Base-by-base conservation (phyloP, 495 filamentous ascomycete species). In the Neurospora sp. region DNA sequence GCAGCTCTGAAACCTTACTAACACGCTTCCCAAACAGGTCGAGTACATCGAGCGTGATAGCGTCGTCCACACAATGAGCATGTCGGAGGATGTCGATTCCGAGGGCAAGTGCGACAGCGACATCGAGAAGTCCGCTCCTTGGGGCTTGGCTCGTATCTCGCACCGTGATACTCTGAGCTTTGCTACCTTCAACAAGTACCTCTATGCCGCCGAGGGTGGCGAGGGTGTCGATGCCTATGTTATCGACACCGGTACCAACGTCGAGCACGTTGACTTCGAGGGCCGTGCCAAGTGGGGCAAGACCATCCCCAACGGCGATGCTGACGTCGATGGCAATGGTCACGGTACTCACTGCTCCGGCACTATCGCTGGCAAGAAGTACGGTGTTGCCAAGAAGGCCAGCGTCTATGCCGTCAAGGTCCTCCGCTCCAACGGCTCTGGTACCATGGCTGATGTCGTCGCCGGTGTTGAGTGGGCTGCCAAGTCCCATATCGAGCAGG, bases 321-420 rank as follows among this genome's bases (percentile, higher is more conserved):
- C 85, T 53, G 96, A 99, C 81, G 85, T 88, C 70, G 96, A 99
- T 85, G 96, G 96, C 81, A 99, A 99, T 77, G 96, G 96, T 71
- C 96, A 99, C 87, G 96, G 96, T 77, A 99, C 96, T 75, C 96
- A 99, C 88, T 99, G 96, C 88, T 98, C 96, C 72, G 96, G 96
- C 75, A 99, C 96, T 48, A 90, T 98, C 77, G 96, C 91, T 73
- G 96, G 96, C 81, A 96, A 95, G 88, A 98, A 97, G 86, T 98
- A 96, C 81, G 96, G 96, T 89, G 96, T 99, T 74, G 93, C 96
- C 77, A 99, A 99, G 91, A 97, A 97, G 88, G 96, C 96, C 78
- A 92, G 92, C 74, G 86, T 99, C 80, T 92, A 94, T 79, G 96
- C 96, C 73, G 94, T 99, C 84, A 99, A 99, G 89, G 96, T 99